Evolutionary conservation across 768 basidiomycete genomes (phyloP), one percentile per base, ranked within the genome.

Genomic region (Kwoniella newhampshirensis): DNA sequence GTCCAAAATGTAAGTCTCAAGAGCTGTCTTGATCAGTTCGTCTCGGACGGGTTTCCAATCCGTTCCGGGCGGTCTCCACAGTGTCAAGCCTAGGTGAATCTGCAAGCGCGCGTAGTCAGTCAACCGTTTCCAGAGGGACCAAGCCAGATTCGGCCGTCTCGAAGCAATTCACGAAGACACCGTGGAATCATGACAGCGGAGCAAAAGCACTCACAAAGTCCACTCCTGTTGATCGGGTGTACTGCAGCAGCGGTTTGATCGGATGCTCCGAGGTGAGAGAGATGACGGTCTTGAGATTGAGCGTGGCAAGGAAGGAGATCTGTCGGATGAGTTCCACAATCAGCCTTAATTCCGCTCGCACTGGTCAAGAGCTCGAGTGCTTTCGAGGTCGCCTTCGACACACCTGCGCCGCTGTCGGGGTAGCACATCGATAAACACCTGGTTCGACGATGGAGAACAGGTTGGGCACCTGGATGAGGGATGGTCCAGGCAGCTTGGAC

Each of bases 41-140:
- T 75, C 71, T 30, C 63, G 63, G n/a, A 75, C 68, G 4, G 73
- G 73, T 52, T 67, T 68, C 67, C 68, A 73, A 36, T 70, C 73
- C 13, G 60, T 52, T 26, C 59, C 23, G 2, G 62, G 62, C 8
- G 62, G 59, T 42, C 65, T 43, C 61, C 68, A 75, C 7, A 69
- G 54, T 2, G 51, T 73, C 36, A 63, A 62, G 9, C 73, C 73
- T 3, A 75, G 51, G 40, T 70, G 73, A 8, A 73, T 54, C 73
- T 75, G 37, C 8, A 15, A 8, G 15, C 12, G 13, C 23, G 30
- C 41, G 6, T 8, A 17, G 59, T 44, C 41, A 21, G 42, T 18
- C 21, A 20, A 39, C 36, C 15, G n/a, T n/a, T n/a, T n/a, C n/a
- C n/a, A n/a, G n/a, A n/a, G n/a, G n/a, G n/a, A n/a, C n/a, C n/a